Base-by-base conservation (phyloP, 352 stramenopile species). In the Phytophthora kernoviae region DNA sequence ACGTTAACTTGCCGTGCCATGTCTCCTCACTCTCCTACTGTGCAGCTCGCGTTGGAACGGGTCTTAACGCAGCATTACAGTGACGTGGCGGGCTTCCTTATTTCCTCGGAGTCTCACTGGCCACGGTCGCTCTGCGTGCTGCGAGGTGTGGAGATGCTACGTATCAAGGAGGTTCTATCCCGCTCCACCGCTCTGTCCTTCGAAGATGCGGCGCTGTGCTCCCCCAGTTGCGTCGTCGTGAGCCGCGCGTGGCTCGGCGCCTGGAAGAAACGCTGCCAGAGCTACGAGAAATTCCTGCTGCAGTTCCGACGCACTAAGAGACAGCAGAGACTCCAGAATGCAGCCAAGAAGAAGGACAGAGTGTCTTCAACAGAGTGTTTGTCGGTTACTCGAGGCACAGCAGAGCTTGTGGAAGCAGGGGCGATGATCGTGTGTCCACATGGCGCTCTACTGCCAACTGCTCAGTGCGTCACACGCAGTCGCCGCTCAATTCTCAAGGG, bases 231-330 rank as follows among this genome's bases (percentile, higher is more conserved):
- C 41, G 77, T 95, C 27, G 52, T 94, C 17, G 68, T 93, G 40
- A 88, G 81, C 58, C 86, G 82, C 46, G 75, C 83, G 22, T 96
- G 84, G 81, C 72, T 91, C 20, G 63, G 87, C 20, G 80, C 80
- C 30, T 93, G 76, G 72, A 87, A 80, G 62, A 90, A 87, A 50
- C 79, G 84, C 36, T 87, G 81, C 52, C 78, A 88, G 34, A 39
- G 22, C 14, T 89, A 83, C 60, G 87, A 96, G 65, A 84, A 93
- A 64, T 88, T 79, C 55, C 30, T 93, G 14, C 61, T 73, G 62
- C 87, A 94, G 55, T 93, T 93, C 43, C 81, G 78, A 9, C 51
- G 72, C 26, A 77, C 81, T 10, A 91, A 90, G 59, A 79, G 85
- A 48, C 87, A 91, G 62, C 68, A 83, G 50, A 57, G 77, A 47